Evolutionary conservation across 2,329 filamentous ascomycete genomes (phyloP), one percentile per base, ranked within the genome.

Genomic region (Fusarium tupiense): DNA sequence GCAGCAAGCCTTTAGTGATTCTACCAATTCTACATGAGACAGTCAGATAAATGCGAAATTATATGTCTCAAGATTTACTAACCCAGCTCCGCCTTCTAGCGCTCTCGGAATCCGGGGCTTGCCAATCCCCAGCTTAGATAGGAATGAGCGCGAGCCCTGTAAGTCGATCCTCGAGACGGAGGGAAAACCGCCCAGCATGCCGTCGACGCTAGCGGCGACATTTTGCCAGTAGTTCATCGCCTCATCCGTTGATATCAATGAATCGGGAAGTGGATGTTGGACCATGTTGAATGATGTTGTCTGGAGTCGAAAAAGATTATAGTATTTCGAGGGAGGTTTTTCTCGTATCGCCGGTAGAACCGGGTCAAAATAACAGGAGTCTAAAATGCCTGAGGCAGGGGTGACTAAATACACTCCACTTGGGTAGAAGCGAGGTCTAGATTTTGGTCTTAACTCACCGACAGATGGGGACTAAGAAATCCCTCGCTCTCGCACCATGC

Each of bases 21-120:
- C 40, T 58, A 17, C 54, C 54, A 22, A 58, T 58, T 26, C 54
- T 58, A 26, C 9, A 20, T 11, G 17, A 35, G 8, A 7, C 9
- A n/a, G 31, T 31, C 5, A 31, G 29, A 6, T 16, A 31, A 13
- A 29, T 22, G 20, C 3, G 0, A 24, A 20, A 1, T 10, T 6
- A 3, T 5, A 41, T 43, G 6, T n/a, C 8, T 26, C 16, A 7
- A n/a, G 6, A 1, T 19, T 9, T 17, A 35, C 54, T 22, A 20
- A 58, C 54, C 54, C 54, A 13, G 54, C 54, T 35, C 54, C 54
- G 40, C 31, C 54, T 22, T 58, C 54, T 17, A 58, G 40, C 41
- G 40, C 54, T 26, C 54, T 31, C 19, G 17, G 2, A 19, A 58
- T 7, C 29, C n/a, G 38, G 13, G 29, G 40, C 20, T 58, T 58